Evolutionary conservation across 805 yeast genomes (phyloP).

Genomic region (Monosporozyma servazzii): DNA sequence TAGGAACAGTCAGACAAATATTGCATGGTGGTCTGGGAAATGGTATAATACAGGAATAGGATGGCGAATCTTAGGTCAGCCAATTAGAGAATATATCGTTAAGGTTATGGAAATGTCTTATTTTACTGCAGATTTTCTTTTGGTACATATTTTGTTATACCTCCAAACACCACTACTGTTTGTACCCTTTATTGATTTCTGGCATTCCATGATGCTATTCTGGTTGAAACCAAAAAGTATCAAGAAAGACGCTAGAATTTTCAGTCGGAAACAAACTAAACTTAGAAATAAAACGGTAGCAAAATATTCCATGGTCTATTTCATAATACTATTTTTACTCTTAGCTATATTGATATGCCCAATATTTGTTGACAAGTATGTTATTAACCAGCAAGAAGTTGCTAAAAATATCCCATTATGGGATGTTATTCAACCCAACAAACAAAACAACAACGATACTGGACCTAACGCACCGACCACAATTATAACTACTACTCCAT

Average conservation of each 20-base stretch:
- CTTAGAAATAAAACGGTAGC: slow-evolving; percentile 35
- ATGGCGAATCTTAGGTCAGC: slow-evolving; percentile 51
- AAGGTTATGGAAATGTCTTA: slow-evolving; percentile 58
- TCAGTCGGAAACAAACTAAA: slow-evolving; percentile 32
- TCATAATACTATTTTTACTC: slow-evolving; percentile 33
- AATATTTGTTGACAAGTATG: slow-evolving; percentile 28
- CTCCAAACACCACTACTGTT: slow-evolving; percentile 53
- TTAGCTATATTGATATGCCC: slow-evolving; percentile 41
- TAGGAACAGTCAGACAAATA: slow-evolving; percentile 47
- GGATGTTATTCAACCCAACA: slow-evolving; percentile 50
- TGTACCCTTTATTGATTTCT: slow-evolving; percentile 53
- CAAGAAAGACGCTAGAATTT: slow-evolving; percentile 29
- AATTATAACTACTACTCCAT: slow-evolving; percentile 34
- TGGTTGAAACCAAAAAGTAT: slow-evolving; percentile 55
- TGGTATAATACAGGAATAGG: slow-evolving; percentile 61
- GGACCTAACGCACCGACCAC: slow-evolving; percentile 46
- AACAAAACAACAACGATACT: slow-evolving; percentile 58
- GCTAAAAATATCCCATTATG: slow-evolving; percentile 18
- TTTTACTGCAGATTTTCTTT: slow-evolving; percentile 53
- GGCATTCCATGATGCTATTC: slow-evolving; percentile 58
- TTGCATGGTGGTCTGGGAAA: slow-evolving; percentile 74
- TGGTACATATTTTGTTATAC: slow-evolving; percentile 50
- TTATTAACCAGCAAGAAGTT: slow-evolving; percentile 21
- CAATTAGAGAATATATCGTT: slow-evolving; percentile 53
- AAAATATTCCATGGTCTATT: slow-evolving; percentile 40